Conservation (phyloP, 371 early-diverging fungal genomes). For the Sanchytrium tribonematis region DNA sequence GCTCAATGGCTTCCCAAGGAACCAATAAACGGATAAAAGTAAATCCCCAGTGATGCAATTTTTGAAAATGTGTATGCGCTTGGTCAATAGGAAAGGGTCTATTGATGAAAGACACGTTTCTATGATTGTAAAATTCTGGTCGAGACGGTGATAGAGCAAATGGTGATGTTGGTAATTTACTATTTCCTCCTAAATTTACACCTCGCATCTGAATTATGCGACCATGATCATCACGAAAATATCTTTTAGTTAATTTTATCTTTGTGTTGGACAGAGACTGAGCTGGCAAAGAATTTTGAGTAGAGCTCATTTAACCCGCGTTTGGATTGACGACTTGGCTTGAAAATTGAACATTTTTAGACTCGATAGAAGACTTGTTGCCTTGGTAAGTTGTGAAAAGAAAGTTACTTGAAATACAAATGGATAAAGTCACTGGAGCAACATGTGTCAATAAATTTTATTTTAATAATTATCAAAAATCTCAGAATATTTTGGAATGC, state of each 20-base stretch:
- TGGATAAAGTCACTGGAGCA: too few species aligned
- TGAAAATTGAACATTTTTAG: too few species aligned
- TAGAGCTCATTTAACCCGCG: too few species aligned
- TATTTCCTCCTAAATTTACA: slow-evolving; percentile 30
- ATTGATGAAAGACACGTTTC: slow-evolving; percentile 27
- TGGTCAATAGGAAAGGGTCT: slow-evolving; percentile 53
- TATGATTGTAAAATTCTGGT: slow-evolving; percentile 17
- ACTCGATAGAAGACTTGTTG: too few species aligned
- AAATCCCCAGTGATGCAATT: slow-evolving; percentile 45
- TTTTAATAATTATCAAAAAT: too few species aligned
- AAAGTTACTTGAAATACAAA: too few species aligned
- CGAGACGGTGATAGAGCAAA: slow-evolving; percentile 5
- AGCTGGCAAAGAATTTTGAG: too few species aligned
- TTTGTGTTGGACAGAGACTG: not conserved
- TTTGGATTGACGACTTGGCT: too few species aligned
- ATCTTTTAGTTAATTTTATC: not conserved
- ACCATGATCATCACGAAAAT: slow-evolving; percentile 5
- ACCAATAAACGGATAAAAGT: slow-evolving; percentile 40
- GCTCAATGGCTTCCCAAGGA: slow-evolving; percentile 63
- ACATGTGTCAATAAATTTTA: too few species aligned
- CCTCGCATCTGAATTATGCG: slow-evolving; percentile 28
- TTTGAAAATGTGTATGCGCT: slow-evolving; percentile 41
- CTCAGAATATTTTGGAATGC: too few species aligned
- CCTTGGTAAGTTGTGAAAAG: too few species aligned
- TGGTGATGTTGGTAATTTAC: slow-evolving; percentile 20